A percentile compares a stretch with the other conserved stretches of the same genome.
Evolutionary conservation across 495 filamentous ascomycete species (phyloP).

Genomic region (Podospora australis): DNA sequence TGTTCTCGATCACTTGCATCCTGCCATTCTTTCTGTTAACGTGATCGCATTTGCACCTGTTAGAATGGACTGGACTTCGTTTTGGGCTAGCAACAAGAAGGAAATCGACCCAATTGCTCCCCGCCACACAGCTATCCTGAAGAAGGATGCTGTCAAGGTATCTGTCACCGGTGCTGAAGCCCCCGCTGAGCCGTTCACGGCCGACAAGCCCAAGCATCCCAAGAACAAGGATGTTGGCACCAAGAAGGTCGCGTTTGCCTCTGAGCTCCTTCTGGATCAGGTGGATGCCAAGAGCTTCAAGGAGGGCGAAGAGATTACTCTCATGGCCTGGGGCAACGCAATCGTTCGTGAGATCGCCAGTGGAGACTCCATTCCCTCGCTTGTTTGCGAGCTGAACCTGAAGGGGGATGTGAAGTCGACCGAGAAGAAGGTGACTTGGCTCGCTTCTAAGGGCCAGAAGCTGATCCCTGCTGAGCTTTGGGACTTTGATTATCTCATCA

Average conservation of each 20-base stretch:
- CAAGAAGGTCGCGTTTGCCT: constrained; percentile 75
- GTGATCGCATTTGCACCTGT: no score
- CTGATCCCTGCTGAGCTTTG: constrained; percentile 77
- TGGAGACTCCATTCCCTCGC: constrained; percentile 52
- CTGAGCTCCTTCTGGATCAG: constrained; percentile 72
- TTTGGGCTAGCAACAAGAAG: constrained; percentile 96
- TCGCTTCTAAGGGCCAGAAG: constrained; percentile 65
- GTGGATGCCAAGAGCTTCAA: constrained; percentile 75
- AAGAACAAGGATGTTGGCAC: constrained; percentile 80
- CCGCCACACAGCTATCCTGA: constrained; percentile 73
- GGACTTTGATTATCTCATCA: constrained; percentile 88
- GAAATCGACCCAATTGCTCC: constrained; percentile 84
- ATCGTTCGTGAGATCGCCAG: constrained; percentile 57
- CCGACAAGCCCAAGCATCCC: constrained; percentile 75
- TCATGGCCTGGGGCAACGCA: constrained; percentile 96
- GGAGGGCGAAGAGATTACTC: constrained; percentile 83
- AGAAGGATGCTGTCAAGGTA: constrained; percentile 60
- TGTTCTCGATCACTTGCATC: not conserved
- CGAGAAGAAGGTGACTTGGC: constrained; percentile 94
- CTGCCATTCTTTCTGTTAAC: not conserved
- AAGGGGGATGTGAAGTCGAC: constrained; percentile 87
- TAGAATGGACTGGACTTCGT: constrained; percentile 82
- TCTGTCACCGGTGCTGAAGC: constrained; percentile 57
- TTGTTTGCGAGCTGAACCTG: constrained; percentile 76
- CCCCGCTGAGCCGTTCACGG: constrained; percentile 54